A percentile compares a stretch with the other conserved stretches of the same genome.
phyloP scores from a whole-genome alignment of 495 filamentous ascomycete genomes.

The Penicillium bialowiezense region DNA sequence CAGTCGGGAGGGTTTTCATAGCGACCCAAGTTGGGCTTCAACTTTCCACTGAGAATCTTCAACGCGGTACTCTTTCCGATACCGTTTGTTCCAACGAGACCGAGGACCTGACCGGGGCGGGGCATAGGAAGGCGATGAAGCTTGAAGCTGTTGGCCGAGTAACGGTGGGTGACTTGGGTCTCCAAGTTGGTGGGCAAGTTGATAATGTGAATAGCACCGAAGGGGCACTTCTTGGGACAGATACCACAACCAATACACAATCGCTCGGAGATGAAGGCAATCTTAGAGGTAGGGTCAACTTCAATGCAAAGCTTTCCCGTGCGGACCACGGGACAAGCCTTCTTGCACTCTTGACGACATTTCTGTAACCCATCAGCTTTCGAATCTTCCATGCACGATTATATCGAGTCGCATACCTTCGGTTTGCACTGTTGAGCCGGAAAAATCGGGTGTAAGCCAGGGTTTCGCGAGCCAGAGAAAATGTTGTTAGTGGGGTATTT shows the following conservation, averaged over 20 bases:
- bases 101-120: slow-evolving; percentile 92
- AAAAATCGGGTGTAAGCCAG: slow-evolving; percentile 31
- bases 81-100: slow-evolving; percentile 97
- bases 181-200: slow-evolving; percentile 98
- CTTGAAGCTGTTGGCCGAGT: slow-evolving; percentile 99
- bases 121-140: slow-evolving; percentile 94
- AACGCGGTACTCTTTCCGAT: slow-evolving; percentile 98
- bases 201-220: slow-evolving; percentile 98
- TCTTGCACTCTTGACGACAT: slow-evolving; percentile 99
- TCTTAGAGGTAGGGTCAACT: slow-evolving; percentile 83
- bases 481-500: slow-evolving; percentile 31
- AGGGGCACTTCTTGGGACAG: slow-evolving; percentile 99
- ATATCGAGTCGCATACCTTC: slow-evolving; percentile 59
- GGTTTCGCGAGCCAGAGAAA: slow-evolving; percentile 9
- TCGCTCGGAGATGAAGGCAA: slow-evolving; percentile 95
- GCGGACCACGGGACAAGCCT: slow-evolving; percentile 95
- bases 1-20: slow-evolving; percentile 97
- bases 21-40: slow-evolving; percentile 94
- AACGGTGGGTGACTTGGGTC: slow-evolving; percentile 94
- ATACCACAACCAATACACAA: slow-evolving; percentile 99
- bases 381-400: not conserved
- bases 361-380: slow-evolving; percentile 51
- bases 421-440: slow-evolving; percentile 75
- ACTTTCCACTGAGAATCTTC: slow-evolving; percentile 95
- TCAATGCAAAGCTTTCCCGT: slow-evolving; percentile 98